Conservation (phyloP, 768 basidiomycete species). For the Agaricus subrufescens region DNA sequence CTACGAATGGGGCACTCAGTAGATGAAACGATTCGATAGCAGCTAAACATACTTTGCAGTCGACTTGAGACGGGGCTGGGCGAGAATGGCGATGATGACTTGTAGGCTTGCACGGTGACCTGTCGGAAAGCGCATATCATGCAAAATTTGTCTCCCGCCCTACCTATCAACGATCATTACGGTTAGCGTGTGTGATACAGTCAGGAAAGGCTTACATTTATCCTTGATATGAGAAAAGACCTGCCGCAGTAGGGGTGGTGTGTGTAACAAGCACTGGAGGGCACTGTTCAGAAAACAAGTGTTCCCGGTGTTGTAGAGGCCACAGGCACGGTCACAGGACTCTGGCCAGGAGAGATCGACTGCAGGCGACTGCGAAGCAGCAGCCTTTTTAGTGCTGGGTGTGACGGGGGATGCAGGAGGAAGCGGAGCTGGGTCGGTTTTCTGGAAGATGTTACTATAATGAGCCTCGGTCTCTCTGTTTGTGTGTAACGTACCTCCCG, state of each 20-base stretch:
- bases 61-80: conserved; percentile 64
- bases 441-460: conserved; percentile 13
- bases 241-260: conserved; percentile 75
- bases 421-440: not conserved
- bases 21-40: not conserved
- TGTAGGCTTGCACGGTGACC: conserved; percentile 53
- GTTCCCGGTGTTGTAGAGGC: conserved; percentile 84
- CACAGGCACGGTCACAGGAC: conserved; percentile 43
- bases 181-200: not conserved
- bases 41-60: conserved; percentile 54
- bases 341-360: conserved; percentile 65
- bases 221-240: conserved; percentile 48
- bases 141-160: conserved; percentile 55
- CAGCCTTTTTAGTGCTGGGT: conserved; percentile 21
- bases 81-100: conserved; percentile 42
- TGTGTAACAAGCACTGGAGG: conserved; percentile 90
- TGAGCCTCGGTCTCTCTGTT: too few relatives aligned
- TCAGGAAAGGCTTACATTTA: conserved; percentile 47
- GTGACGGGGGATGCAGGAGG: conserved; percentile 17
- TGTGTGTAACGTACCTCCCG: conserved; percentile 38
- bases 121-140: conserved; percentile 70
- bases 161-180: conserved; percentile 24
- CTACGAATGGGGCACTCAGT: conserved; percentile 33
- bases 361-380: conserved; percentile 20
- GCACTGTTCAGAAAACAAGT: conserved; percentile 97